Evolutionary conservation across 2,329 filamentous ascomycete species (phyloP).

Genomic region (Fusarium piperis): DNA sequence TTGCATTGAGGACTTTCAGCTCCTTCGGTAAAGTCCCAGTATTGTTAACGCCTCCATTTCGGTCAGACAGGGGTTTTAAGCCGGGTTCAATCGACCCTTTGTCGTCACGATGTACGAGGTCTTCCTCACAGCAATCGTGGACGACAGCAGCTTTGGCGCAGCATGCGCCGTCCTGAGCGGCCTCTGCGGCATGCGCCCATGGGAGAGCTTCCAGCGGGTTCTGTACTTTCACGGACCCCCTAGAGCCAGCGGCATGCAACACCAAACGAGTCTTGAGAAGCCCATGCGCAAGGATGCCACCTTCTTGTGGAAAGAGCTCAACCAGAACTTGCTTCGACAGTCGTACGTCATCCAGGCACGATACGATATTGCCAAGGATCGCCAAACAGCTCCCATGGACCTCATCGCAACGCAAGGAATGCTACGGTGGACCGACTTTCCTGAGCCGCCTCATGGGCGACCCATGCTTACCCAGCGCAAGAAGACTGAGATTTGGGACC

Average conservation of each 20-base stretch:
- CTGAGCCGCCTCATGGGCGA: constrained; percentile 63
- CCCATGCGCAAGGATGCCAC: constrained; percentile 50
- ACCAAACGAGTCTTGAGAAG: constrained; percentile 51
- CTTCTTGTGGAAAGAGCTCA: constrained; percentile 62
- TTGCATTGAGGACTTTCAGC: not conserved
- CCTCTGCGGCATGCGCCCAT: constrained; percentile 65
- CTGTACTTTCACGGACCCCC: constrained; percentile 63
- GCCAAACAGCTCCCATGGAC: constrained; percentile 52
- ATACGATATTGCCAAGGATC: constrained; percentile 61
- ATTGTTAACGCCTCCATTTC: not conserved
- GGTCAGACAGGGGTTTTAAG: not conserved
- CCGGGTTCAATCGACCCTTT: not conserved
- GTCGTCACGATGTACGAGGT: constrained; percentile 58
- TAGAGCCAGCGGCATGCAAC: constrained; percentile 57
- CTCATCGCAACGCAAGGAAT: constrained; percentile 58
- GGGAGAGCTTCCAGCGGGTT: constrained; percentile 59
- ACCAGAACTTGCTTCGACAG: constrained; percentile 64
- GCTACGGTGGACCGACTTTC: constrained; percentile 68
- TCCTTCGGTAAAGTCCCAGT: not conserved
- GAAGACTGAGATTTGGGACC: constrained; percentile 65
- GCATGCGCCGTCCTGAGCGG: constrained; percentile 65
- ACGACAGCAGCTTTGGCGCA: constrained; percentile 58
- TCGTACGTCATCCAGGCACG: constrained; percentile 66
- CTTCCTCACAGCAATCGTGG: constrained; percentile 65
- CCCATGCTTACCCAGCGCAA: constrained; percentile 62